Base-by-base conservation (phyloP, 106 monocot species). In the Dendrobium huoshanense region DNA sequence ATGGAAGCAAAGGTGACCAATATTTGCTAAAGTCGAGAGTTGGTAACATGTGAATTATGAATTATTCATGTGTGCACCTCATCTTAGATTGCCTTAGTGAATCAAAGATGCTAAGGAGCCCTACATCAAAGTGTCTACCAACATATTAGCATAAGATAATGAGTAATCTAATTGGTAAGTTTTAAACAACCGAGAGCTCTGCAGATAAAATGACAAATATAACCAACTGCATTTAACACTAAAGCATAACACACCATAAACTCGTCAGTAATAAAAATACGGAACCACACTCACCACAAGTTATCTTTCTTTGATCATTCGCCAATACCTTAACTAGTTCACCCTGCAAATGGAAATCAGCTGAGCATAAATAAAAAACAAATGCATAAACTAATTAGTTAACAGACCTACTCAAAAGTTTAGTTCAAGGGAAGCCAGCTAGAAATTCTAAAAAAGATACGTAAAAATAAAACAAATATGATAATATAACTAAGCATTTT, bases 241-340 rank as follows among this genome's bases (percentile, higher is more conserved):
- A 42, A 18, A 74, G 2, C 44, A 70, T 1, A 0, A 1, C 29
- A 37, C 37, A 74, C n/a, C 18, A 74, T 43, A 43, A 15, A 15
- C 72, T 72, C 17, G 3, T 7, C 8, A 43, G 44, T 74, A 74
- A 44, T 5, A 70, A 74, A 40, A 37, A 40, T 41, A 74, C n/a
- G 43, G 9, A 29, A 72, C 17, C 16, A 10, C 41, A 74, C 74
- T 74, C n/a, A 79, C 79, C 79, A 67, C 59, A 65, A 45, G 43
- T 67, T 41, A 79, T 79, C 67, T 79, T 79, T 79, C 79, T 79
- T 67, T 67, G 79, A 5, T 79, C 79, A 79, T 79, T 79, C 18
- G 79, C 79, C 67, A 79, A 79, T 67, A 67, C 79, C 67, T 79
- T 79, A 43, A 79, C 79, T 64, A 79, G 79, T 11, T 79, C 64